A percentile compares a stretch with the other conserved stretches of the same genome.
These are phyloP conservation scores for Penicillium coprophilum DNA, from an alignment of 495 filamentous ascomycete species.

Conservation along the genomic window DNA sequence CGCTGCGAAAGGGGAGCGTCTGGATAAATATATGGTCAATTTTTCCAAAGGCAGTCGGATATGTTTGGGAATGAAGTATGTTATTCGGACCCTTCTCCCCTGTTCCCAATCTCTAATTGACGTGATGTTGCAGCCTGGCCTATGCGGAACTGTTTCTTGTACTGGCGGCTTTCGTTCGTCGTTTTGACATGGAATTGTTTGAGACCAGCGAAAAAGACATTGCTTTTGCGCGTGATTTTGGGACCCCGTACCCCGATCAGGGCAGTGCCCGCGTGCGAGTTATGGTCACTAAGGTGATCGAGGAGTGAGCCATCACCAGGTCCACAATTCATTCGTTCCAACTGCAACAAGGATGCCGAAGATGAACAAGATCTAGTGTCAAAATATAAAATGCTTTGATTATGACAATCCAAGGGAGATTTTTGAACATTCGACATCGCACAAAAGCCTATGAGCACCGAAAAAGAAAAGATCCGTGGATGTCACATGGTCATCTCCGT, in stretches of 20 bases:
- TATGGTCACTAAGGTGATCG: slow-evolving; percentile 19
- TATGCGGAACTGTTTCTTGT: slow-evolving; percentile 45
- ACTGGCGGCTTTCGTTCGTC: slow-evolving; percentile 35
- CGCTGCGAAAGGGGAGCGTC: slow-evolving; percentile 27
- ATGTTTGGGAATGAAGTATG: slow-evolving; percentile 46
- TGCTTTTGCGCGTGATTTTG: slow-evolving; percentile 29
- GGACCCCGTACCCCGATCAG: slow-evolving; percentile 17
- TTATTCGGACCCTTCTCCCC: slow-evolving; percentile 2
- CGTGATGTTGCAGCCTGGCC: slow-evolving; percentile 33
- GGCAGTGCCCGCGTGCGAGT: slow-evolving; percentile 23
- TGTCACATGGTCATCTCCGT: background rate
- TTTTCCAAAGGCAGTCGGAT: slow-evolving; percentile 45
- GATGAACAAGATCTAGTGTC: background rate
- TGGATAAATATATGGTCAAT: slow-evolving; percentile 40
- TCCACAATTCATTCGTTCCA: background rate
- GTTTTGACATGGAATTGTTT: slow-evolving; percentile 41
- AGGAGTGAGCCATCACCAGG: slow-evolving; percentile 7
- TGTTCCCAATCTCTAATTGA: slow-evolving; percentile 17
- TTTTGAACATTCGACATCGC: too few relatives aligned
- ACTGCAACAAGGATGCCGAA: background rate
- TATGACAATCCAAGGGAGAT: too few relatives aligned
- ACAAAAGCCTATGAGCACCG: too few relatives aligned
- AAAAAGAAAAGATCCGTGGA: too few relatives aligned
- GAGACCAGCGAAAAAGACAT: slow-evolving; percentile 35
- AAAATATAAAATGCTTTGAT: too few relatives aligned